These are phyloP conservation scores for Asterochloris sp. DNA, from an alignment of 139 green algal species.

Conservation along the genomic window DNA sequence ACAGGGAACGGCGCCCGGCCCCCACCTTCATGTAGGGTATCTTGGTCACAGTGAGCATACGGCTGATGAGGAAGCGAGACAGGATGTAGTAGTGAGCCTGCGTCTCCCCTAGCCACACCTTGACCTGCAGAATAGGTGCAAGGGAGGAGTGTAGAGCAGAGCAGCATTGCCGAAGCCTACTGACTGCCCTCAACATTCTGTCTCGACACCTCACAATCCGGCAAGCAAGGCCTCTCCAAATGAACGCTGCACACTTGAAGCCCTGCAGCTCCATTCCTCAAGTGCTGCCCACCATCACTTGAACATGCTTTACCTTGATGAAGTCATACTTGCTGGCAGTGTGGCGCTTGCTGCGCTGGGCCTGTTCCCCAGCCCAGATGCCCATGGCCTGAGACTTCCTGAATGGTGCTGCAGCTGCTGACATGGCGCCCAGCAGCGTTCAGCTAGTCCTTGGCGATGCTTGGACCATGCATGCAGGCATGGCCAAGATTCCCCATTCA, in stretches of 20 bases:
- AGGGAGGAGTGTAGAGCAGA: neutral
- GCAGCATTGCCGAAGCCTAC: neutral
- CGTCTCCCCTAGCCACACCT: conserved; percentile 73
- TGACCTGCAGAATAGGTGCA: conserved; percentile 43
- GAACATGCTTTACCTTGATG: conserved; percentile 53
- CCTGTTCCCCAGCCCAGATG: neutral
- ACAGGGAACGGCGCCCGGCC: neutral
- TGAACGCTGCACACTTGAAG: neutral
- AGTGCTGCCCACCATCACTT: no score
- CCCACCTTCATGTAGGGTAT: conserved; percentile 75
- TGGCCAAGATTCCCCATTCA: no score
- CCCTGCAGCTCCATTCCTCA: neutral
- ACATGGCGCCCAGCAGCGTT: no score
- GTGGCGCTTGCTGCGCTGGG: conserved; percentile 2
- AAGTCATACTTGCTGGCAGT: conserved; percentile 74
- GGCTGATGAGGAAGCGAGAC: conserved; percentile 84
- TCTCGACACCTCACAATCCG: neutral
- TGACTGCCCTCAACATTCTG: neutral
- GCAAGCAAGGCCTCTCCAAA: neutral
- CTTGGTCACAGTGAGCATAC: conserved; percentile 89
- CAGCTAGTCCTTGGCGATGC: no score
- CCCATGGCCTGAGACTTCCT: neutral
- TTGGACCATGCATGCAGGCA: no score
- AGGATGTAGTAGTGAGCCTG: conserved; percentile 90
- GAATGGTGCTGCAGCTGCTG: no score